phyloP scores from a whole-genome alignment of 139 green algal genomes.

The Diplosphaera chodatii region DNA sequence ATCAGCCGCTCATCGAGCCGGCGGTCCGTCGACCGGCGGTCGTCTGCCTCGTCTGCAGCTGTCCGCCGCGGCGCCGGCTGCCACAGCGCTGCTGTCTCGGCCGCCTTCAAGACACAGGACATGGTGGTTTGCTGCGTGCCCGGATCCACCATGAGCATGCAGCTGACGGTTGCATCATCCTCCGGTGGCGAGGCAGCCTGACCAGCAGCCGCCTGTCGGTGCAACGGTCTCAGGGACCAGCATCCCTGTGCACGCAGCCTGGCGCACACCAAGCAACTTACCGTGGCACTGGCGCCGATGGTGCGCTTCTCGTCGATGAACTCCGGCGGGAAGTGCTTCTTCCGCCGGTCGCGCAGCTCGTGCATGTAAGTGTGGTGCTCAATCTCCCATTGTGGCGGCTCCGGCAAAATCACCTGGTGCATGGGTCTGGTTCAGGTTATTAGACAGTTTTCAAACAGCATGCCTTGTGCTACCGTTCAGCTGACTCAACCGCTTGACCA shows the following conservation, averaged over 20 bases:
- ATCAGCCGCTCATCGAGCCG: slow-evolving; percentile 37
- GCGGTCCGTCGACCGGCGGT: slow-evolving; percentile 17
- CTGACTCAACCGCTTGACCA: no score
- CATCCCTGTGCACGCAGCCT: no score
- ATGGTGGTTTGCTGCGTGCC: no score
- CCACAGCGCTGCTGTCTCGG: slow-evolving; percentile 6
- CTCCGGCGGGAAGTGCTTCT: slow-evolving; percentile 15
- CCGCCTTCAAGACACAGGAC: background rate
- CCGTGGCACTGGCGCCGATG: background rate
- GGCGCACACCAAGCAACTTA: no score
- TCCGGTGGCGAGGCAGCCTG: no score
- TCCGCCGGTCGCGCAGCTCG: background rate
- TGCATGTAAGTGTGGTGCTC: slow-evolving; percentile 20
- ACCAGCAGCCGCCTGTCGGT: no score
- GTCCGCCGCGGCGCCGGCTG: slow-evolving; percentile 22
- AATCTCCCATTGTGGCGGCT: slow-evolving; percentile 20
- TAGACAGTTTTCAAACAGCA: no score
- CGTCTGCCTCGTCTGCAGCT: slow-evolving; percentile 16
- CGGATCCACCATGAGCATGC: no score
- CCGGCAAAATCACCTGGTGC: slow-evolving; percentile 2
- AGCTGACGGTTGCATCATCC: no score
- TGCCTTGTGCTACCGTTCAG: no score
- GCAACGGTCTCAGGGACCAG: no score
- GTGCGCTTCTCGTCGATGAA: slow-evolving; percentile 7
- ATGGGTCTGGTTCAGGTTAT: no score